Conservation (phyloP, 352 stramenopile species). For the Saprolegnia diclina region DNA sequence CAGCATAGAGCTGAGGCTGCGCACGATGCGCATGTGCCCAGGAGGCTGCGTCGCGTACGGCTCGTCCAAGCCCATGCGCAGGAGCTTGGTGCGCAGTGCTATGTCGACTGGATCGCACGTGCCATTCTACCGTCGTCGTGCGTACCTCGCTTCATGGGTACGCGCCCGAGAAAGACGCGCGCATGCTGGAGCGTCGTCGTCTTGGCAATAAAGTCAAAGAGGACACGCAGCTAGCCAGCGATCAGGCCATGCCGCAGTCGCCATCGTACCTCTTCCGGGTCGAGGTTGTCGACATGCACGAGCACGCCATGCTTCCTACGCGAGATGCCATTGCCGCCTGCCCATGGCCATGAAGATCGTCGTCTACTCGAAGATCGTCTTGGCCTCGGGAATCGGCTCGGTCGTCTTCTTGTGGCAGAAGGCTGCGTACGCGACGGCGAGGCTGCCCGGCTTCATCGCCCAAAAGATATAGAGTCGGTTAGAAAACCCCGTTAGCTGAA, state of each 20-base stretch:
- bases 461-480: constrained; percentile 9
- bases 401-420: constrained; percentile 22
- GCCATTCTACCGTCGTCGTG: not conserved
- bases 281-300: constrained; percentile 23
- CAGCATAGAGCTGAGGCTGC: constrained; percentile 13
- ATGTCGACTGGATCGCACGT: not conserved
- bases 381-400: constrained; percentile 14
- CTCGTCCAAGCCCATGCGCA: constrained; percentile 22
- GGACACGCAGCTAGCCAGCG: constrained; percentile 13
- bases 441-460: not conserved
- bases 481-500: not conserved
- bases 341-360: not conserved
- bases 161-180: constrained; percentile 14
- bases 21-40: constrained; percentile 9
- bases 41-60: constrained; percentile 11
- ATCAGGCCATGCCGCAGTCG: not conserved
- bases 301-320: not conserved
- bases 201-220: constrained; percentile 27
- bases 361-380: constrained; percentile 21
- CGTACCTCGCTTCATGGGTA: constrained; percentile 26
- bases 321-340: not conserved
- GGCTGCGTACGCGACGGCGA: not conserved
- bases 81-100: constrained; percentile 20
- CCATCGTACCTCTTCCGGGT: constrained; percentile 24
- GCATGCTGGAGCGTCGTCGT: constrained; percentile 12